Percentiles rank a stretch among this genome's conserved stretches.
phyloP scores from a whole-genome alignment of 148 eudicot genomes.

The Vaccinium macrocarpon region DNA sequence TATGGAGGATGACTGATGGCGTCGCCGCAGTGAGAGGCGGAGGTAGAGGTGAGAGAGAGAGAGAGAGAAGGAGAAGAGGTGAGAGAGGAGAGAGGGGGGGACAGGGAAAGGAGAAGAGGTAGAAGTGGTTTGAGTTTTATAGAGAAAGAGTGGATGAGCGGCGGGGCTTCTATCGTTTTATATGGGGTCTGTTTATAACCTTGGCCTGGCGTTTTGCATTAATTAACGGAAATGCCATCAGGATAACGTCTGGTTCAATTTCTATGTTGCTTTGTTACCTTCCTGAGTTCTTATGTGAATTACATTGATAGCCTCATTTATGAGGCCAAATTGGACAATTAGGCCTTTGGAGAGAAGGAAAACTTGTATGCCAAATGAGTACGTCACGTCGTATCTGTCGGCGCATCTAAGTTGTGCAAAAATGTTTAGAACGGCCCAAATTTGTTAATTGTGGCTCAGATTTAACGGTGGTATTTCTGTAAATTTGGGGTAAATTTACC shows the following conservation, averaged over 20 bases:
- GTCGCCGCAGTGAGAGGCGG: background rate
- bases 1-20: background rate
- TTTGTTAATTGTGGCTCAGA: no score
- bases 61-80: no score
- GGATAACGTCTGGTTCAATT: background rate
- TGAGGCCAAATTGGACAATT: background rate
- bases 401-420: no score
- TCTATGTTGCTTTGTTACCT: background rate
- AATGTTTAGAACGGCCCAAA: no score
- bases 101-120: background rate
- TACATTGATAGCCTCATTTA: background rate
- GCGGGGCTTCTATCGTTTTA: background rate
- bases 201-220: background rate
- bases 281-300: background rate
- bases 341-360: background rate
- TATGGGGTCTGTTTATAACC: background rate
- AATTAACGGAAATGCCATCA: slow-evolving; percentile 11
- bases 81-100: background rate
- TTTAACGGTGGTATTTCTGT: no score
- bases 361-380: no score
- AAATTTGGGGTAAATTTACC: no score
- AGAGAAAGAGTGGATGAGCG: background rate
- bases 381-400: no score
- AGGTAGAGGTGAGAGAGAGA: background rate
- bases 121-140: slow-evolving; percentile 5